Base-by-base conservation (phyloP, 805 yeast genomes). In the Lachancea cidri region DNA sequence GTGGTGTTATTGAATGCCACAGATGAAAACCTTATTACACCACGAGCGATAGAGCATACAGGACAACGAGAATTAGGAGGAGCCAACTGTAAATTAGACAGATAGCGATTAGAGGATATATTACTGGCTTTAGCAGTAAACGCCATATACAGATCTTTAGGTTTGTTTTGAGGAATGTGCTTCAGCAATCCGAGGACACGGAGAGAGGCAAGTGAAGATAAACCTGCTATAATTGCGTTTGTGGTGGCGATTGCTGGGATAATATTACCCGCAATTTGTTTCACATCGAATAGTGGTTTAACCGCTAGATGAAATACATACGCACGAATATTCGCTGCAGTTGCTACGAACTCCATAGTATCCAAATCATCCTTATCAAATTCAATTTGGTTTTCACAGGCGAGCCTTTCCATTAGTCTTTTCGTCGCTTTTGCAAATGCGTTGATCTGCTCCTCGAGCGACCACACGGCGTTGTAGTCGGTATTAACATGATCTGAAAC, bases 161-260 rank as follows among this genome's bases (percentile, higher is more conserved):
- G 70, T 6, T 61, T 58, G 1, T 52, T 47, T 6, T 61, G 49
- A 11, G 63, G 60, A 2, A 62, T 60, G 20, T 60, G 49, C 2
- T 55, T 52, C 49, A 66, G 47, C 45, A 58, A 53, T 42, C 50
- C 52, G 35, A 83, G 54, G 40, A 77, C 60, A 58, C 77, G 75
- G 35, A 88, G 64, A 0, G 95, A 83, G 29, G 82, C 77, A 30
- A 91, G 59, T 3, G 88, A 81, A 13, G 93, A 83, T 50, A 87
- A 74, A 0, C 98, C 98, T 0, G 96, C 88, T 52, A 93, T 81
- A 11, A 93, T 82, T 1, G 98, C 98, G 61, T 93, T 93, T 3
- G 97, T 91, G 1, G 98, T 93, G 4, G 98, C 98, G 52, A 94
- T 89, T 0, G 98, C 98, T 0, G 99, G 98, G 31, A 93, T 93